Conservation (phyloP, 163 green algal species). For the Chlorella variabilis region DNA sequence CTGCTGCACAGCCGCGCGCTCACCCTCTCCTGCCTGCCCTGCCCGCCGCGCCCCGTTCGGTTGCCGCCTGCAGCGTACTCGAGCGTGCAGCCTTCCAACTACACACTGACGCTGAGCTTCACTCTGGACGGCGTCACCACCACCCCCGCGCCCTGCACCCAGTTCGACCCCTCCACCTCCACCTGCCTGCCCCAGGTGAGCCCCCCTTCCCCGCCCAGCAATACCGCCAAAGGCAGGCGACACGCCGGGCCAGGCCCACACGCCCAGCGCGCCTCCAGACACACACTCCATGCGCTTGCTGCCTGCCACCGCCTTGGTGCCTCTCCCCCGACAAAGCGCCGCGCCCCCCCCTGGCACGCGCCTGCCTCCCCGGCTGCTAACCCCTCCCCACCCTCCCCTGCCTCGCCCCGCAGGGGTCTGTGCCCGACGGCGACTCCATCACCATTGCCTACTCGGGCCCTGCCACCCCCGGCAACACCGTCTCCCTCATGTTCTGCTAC, state of each 20-base stretch:
- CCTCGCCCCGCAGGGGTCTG: conserved; percentile 3
- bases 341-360: background rate
- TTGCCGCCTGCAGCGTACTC: conserved; percentile 22
- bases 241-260: too few species aligned
- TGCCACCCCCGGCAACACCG: conserved; percentile 11
- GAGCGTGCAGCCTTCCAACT: conserved; percentile 23
- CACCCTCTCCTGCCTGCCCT: background rate
- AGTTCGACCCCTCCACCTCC: background rate
- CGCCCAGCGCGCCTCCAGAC: too few species aligned
- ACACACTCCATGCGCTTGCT: background rate
- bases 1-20: background rate
- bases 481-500: conserved; percentile 54
- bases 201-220: too few species aligned
- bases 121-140: conserved; percentile 1
- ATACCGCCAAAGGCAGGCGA: too few species aligned
- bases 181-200: conserved; percentile 36
- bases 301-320: background rate
- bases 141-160: background rate
- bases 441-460: conserved; percentile 46
- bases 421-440: conserved; percentile 27
- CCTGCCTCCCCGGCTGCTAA: background rate
- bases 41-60: too few species aligned
- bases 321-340: background rate
- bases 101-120: conserved; percentile 33
- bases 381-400: too few species aligned